These are phyloP conservation scores for Aechmea fasciata DNA, from an alignment of 176 grass and related monocot species.

Conservation along the genomic window DNA sequence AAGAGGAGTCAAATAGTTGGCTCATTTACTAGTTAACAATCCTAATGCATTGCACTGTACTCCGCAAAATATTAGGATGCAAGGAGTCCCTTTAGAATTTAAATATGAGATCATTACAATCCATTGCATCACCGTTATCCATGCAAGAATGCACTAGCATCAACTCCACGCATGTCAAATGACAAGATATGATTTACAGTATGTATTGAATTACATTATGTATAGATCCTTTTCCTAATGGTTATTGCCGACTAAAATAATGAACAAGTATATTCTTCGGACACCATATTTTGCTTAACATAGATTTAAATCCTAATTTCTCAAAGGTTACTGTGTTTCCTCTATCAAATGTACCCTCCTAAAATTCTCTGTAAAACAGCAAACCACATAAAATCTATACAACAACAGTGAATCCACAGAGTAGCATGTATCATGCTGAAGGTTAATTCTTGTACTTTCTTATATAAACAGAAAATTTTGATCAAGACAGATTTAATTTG, in stretches of 20 bases:
- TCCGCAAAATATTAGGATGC: background rate
- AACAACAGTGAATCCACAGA: no score
- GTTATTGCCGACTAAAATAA: background rate
- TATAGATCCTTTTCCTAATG: background rate
- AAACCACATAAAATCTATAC: no score
- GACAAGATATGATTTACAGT: background rate
- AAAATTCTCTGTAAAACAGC: no score
- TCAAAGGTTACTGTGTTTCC: no score
- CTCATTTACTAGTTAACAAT: conserved; percentile 1
- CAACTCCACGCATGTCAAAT: background rate
- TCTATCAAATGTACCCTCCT: no score
- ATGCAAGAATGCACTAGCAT: background rate
- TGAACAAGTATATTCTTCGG: no score
- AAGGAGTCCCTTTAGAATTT: background rate
- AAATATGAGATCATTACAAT: background rate
- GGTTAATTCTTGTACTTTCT: background rate
- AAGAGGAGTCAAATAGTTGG: conserved; percentile 4
- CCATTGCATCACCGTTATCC: background rate
- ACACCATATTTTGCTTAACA: no score
- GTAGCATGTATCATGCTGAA: background rate
- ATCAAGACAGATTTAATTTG: conserved; percentile 3
- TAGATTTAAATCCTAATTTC: no score
- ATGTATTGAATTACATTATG: background rate
- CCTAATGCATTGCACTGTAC: background rate
- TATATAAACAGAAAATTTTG: background rate